Evolutionary conservation across 2,329 filamentous ascomycete genomes (phyloP), one percentile per base, ranked within the genome.

Genomic region (Trichoderma atrobrunneum): DNA sequence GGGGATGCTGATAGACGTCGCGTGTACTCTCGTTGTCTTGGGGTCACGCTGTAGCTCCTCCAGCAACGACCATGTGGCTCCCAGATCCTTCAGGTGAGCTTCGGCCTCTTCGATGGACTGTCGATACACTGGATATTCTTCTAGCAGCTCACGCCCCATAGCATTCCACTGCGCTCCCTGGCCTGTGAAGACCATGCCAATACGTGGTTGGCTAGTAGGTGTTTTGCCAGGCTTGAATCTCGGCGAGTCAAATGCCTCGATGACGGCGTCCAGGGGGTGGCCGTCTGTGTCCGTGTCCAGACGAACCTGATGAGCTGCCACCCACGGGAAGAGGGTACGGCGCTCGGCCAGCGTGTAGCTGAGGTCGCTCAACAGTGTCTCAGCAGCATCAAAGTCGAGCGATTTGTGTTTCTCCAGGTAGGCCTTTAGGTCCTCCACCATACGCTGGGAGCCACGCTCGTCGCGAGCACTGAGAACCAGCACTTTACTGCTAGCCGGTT

Each of bases 151-250:
- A 8, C 39, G 48, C 0, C 69, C 69, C 69, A 71, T 71, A 3
- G 34, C 36, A 18, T 51, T 30, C 69, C 60, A 71, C 26, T 71
- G 69, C 14, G 69, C 69, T 3, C 69, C 69, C 12, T 71, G 69
- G 11, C 69, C 69, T 1, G 61, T 66, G 14, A 71, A 71, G 2
- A 71, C 69, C 32, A 60, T 60, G 16, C 64, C 64, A 3, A 67
- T 54, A 11, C 51, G 28, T 11, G 64, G 51, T 24, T 7, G 62
- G 28, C 48, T 28, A n/a, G 48, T 32, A 30, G 14, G 63, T 32
- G 24, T 66, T 21, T 6, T 16, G 16, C 21, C 14, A 48, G 43
- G 56, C 28, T 59, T 59, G 56, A 59, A 59, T 11, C 30, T n/a
- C 10, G 56, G 56, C n/a, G 56, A 59, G 2, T 32, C 56, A n/a